phyloP scores from a whole-genome alignment of 495 filamentous ascomycete genomes.

The Hypoxylon crocopeplum region DNA sequence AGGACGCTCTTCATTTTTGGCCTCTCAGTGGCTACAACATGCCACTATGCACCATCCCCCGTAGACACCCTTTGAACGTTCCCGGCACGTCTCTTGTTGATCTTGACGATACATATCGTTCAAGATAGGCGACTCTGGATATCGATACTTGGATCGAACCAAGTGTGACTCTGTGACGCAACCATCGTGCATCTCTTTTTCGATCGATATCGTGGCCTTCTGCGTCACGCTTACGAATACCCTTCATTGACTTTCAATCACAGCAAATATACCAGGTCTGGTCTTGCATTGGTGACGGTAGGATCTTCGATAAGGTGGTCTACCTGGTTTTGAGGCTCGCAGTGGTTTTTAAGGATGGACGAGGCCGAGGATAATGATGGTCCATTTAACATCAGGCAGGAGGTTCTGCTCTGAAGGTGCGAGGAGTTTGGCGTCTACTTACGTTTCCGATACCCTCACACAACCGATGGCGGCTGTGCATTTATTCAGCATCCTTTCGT shows the following conservation, averaged over 20 bases:
- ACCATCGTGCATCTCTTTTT: constrained; percentile 16
- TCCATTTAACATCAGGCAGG: background rate
- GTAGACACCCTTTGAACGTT: constrained; percentile 31
- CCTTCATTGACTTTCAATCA: constrained; percentile 32
- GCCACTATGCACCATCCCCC: constrained; percentile 15
- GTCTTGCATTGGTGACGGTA: constrained; percentile 14
- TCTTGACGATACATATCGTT: constrained; percentile 14
- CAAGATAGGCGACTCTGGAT: constrained; percentile 19
- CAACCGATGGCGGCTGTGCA: background rate
- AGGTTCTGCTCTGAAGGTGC: constrained; percentile 7
- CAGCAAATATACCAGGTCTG: constrained; percentile 17
- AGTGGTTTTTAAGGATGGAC: constrained; percentile 18
- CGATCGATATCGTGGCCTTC: constrained; percentile 18
- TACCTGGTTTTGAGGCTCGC: constrained; percentile 1
- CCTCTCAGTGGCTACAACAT: constrained; percentile 9
- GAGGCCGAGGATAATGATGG: background rate
- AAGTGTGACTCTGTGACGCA: constrained; percentile 26
- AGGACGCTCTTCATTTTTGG: constrained; percentile 14
- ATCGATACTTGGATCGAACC: constrained; percentile 22
- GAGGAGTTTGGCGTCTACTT: constrained; percentile 38
- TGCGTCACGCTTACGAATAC: constrained; percentile 7
- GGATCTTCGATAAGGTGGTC: constrained; percentile 9
- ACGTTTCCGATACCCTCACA: constrained; percentile 34
- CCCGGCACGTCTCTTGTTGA: constrained; percentile 11
- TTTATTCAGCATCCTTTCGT: no score